These are phyloP conservation scores for Eurotiales sp. DNA, from an alignment of 2,329 filamentous ascomycete genomes.

Conservation along the genomic window DNA sequence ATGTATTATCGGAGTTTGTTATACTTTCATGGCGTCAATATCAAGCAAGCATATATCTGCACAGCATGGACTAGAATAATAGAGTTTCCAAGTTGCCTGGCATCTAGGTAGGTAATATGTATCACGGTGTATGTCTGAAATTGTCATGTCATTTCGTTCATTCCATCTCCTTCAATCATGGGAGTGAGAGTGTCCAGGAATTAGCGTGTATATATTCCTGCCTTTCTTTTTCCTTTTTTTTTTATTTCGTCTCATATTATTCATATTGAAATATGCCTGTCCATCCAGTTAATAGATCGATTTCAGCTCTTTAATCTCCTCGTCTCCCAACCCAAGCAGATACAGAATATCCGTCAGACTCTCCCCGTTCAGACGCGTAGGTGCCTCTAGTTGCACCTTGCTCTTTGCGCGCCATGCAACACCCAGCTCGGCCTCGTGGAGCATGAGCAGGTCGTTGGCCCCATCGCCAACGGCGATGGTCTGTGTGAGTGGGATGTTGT, in stretches of 20 bases:
- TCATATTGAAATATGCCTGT: too few species aligned
- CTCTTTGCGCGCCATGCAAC: slow-evolving; percentile 63
- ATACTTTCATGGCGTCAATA: not conserved
- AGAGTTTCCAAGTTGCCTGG: too few species aligned
- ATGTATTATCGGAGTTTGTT: not conserved
- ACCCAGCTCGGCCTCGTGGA: slow-evolving; percentile 58
- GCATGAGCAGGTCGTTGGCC: slow-evolving; percentile 64
- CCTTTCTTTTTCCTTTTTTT: not conserved
- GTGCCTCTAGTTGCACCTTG: slow-evolving; percentile 60
- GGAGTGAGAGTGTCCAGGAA: not conserved
- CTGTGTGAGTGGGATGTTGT: slow-evolving; percentile 52
- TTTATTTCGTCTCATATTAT: not conserved
- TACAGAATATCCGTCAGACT: slow-evolving; percentile 57
- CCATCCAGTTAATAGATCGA: not conserved
- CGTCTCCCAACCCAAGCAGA: slow-evolving; percentile 51
- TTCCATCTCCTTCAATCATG: not conserved
- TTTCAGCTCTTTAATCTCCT: slow-evolving; percentile 47
- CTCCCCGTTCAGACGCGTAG: slow-evolving; percentile 56
- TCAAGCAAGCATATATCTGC: not conserved
- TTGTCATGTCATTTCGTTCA: not conserved
- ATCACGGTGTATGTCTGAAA: not conserved
- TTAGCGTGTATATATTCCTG: not conserved
- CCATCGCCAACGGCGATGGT: slow-evolving; percentile 61
- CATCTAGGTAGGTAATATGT: not conserved
- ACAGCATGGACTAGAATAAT: too few species aligned